phyloP scores from a whole-genome alignment of 176 grass and related monocot species.

The Cymbopogon citratus region DNA sequence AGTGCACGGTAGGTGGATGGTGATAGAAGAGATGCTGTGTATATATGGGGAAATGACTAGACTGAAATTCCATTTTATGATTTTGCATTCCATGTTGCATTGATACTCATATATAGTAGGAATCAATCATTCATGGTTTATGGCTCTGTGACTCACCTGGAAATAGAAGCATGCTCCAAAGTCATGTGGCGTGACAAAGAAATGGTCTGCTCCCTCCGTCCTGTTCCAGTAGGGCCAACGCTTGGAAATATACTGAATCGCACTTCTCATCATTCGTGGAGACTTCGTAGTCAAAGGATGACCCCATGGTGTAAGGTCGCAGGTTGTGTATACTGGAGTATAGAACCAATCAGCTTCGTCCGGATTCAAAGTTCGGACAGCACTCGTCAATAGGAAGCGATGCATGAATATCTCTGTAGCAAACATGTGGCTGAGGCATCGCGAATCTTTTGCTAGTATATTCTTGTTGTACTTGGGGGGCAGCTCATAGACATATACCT shows the following conservation, averaged over 20 bases:
- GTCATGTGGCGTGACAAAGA: slow-evolving; percentile 59
- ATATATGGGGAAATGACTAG: neutral
- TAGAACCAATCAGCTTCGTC: slow-evolving; percentile 80
- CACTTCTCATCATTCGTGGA: slow-evolving; percentile 66
- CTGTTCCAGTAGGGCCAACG: slow-evolving; percentile 71
- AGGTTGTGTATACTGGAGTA: slow-evolving; percentile 58
- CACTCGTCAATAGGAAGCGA: slow-evolving; percentile 52
- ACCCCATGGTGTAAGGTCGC: slow-evolving; percentile 56
- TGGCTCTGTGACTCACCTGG: slow-evolving; percentile 21
- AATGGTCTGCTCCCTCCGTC: slow-evolving; percentile 53
- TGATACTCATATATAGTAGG: neutral
- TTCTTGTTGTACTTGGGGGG: slow-evolving; percentile 73
- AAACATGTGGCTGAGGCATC: slow-evolving; percentile 75
- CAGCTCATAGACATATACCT: slow-evolving; percentile 65
- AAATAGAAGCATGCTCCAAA: slow-evolving; percentile 70
- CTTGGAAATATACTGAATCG: slow-evolving; percentile 49
- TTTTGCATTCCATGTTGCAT: neutral
- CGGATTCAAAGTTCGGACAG: slow-evolving; percentile 40
- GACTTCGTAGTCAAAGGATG: slow-evolving; percentile 67
- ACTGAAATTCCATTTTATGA: neutral
- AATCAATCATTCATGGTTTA: neutral
- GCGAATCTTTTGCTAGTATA: slow-evolving; percentile 51
- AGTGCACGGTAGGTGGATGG: slow-evolving; percentile 9
- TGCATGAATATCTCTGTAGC: slow-evolving; percentile 77
- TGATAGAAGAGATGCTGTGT: neutral